Evolutionary conservation across 2,329 filamentous ascomycete genomes (phyloP).

Genomic region (Penicillium sp.): DNA sequence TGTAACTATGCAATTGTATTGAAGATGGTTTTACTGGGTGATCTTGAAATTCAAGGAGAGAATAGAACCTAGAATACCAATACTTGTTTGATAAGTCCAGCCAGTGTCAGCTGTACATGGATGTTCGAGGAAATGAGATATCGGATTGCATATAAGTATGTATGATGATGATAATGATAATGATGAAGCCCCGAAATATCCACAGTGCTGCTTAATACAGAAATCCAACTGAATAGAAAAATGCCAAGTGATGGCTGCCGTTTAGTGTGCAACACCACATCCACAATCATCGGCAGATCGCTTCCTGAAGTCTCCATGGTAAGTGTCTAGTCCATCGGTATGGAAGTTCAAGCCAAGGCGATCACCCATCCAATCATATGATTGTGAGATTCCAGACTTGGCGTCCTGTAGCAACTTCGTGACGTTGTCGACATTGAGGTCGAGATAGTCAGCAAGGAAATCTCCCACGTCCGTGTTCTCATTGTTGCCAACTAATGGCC

Average conservation of each 20-base stretch:
- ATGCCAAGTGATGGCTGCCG: not conserved
- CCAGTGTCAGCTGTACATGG: not conserved
- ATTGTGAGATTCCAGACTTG: slow-evolving; percentile 21
- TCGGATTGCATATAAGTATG: not conserved
- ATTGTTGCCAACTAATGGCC: slow-evolving; percentile 74
- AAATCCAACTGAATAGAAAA: not conserved
- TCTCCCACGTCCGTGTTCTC: slow-evolving; percentile 91
- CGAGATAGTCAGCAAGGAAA: slow-evolving; percentile 77
- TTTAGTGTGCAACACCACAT: slow-evolving; percentile 28
- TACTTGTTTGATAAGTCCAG: not conserved
- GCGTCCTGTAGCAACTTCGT: slow-evolving; percentile 66
- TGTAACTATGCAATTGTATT: not conserved
- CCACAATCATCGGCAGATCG: slow-evolving; percentile 35
- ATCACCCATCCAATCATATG: slow-evolving; percentile 43
- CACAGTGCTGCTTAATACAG: not conserved
- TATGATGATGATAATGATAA: not conserved
- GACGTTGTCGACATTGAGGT: slow-evolving; percentile 73
- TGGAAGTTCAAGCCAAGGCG: slow-evolving; percentile 39
- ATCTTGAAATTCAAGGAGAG: not conserved
- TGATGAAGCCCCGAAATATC: slow-evolving; percentile 1
- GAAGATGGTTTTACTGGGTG: not conserved
- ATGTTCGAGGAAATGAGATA: not conserved
- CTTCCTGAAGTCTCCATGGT: slow-evolving; percentile 48
- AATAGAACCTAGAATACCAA: not conserved
- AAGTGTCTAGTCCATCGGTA: slow-evolving; percentile 43